These are phyloP conservation scores for Pseudohalonectria lignicola DNA, from an alignment of 2,329 filamentous ascomycete genomes.

Conservation along the genomic window DNA sequence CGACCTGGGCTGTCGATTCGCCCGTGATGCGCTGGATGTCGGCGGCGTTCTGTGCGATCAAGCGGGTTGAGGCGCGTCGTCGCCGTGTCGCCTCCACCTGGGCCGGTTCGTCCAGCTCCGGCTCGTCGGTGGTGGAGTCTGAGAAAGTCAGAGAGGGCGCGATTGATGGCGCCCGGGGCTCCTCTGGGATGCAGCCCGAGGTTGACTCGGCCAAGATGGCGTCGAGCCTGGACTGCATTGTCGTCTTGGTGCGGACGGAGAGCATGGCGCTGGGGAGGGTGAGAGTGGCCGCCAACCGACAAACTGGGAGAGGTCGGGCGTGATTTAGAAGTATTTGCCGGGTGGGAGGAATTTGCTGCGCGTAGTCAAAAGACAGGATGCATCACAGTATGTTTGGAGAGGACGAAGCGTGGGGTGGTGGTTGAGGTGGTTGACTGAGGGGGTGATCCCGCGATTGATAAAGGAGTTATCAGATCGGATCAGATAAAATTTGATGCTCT, in stretches of 20 bases:
- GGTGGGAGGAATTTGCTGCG: background rate
- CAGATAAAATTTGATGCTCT: background rate
- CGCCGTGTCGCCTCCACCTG: slow-evolving; percentile 22
- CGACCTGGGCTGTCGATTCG: slow-evolving; percentile 49
- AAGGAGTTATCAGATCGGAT: slow-evolving; percentile 1
- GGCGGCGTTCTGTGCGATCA: slow-evolving; percentile 52
- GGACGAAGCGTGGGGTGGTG: too few species aligned
- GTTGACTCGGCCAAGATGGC: slow-evolving; percentile 27
- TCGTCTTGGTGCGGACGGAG: slow-evolving; percentile 10
- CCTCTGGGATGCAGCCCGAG: slow-evolving; percentile 30
- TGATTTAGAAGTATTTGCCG: background rate
- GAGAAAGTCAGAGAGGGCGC: slow-evolving; percentile 54
- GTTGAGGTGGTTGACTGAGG: too few species aligned
- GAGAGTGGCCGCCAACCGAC: too few species aligned
- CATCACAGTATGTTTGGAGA: background rate
- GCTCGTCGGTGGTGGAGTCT: slow-evolving; percentile 42
- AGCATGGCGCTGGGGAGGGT: background rate
- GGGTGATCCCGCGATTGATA: too few species aligned
- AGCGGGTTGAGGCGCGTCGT: slow-evolving; percentile 57
- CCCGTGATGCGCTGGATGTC: slow-evolving; percentile 55
- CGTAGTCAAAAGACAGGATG: background rate
- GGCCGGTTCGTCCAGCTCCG: slow-evolving; percentile 30
- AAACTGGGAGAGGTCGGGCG: too few species aligned
- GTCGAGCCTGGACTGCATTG: slow-evolving; percentile 24
- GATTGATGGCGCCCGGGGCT: slow-evolving; percentile 34